Conservation (phyloP, 1,284 basidiomycete genomes). For the Tilletiopsis washingtonensis region DNA sequence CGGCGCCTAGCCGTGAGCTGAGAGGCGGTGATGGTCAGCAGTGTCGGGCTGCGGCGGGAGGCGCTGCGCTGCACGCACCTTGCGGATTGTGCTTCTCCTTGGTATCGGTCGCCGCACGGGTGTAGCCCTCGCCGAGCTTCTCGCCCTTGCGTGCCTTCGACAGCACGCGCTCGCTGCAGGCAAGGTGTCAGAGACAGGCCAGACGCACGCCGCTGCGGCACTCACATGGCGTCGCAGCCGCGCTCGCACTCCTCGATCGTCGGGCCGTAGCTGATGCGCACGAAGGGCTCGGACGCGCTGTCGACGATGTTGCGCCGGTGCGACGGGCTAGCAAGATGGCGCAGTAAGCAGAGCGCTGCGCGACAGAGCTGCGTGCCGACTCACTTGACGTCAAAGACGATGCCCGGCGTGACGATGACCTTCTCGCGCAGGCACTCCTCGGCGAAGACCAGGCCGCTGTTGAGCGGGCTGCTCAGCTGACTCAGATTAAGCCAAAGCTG, state of each 20-base stretch:
- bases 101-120: no score
- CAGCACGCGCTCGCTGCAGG: slow-evolving; percentile 4
- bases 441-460: slow-evolving; percentile 87
- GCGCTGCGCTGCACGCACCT: no score
- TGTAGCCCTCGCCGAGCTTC: no score
- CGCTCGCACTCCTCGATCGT: slow-evolving; percentile 67
- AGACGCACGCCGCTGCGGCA: neutral
- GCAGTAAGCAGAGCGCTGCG: neutral
- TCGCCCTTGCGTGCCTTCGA: slow-evolving; percentile 4
- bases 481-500: slow-evolving; percentile 82
- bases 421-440: slow-evolving; percentile 86
- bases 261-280: slow-evolving; percentile 66
- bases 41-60: no score
- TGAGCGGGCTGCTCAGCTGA: slow-evolving; percentile 66
- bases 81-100: no score
- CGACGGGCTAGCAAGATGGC: slow-evolving; percentile 53
- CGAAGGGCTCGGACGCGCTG: slow-evolving; percentile 56
- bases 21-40: no score
- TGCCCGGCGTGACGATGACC: slow-evolving; percentile 71
- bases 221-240: slow-evolving; percentile 70
- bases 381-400: slow-evolving; percentile 60
- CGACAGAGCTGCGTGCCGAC: neutral
- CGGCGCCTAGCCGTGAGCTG: no score
- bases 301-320: slow-evolving; percentile 65
- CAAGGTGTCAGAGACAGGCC: neutral